A percentile compares a stretch with the other conserved stretches of the same genome.
Conservation (phyloP, 2,329 filamentous ascomycete genomes). For the Leptoxyphium fumago region DNA sequence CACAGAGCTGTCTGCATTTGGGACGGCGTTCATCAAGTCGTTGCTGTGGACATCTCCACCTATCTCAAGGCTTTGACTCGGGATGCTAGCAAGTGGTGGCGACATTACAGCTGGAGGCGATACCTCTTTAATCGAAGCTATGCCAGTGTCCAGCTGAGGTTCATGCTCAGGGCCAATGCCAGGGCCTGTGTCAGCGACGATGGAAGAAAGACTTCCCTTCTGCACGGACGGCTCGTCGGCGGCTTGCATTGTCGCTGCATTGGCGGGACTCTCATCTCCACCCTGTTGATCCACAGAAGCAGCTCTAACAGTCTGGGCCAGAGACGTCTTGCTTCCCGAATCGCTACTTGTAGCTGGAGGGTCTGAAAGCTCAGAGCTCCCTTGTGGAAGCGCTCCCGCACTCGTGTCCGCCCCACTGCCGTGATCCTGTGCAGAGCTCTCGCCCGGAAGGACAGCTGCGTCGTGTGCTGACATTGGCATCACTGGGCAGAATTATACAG, state of each 20-base stretch:
- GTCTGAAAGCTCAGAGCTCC: not conserved
- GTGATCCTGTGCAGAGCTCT: too few relatives aligned
- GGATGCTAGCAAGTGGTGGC: not conserved
- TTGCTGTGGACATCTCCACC: not conserved
- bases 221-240: too few relatives aligned
- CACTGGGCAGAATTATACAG: too few relatives aligned
- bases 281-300: not conserved
- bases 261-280: not conserved
- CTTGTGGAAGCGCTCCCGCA: conserved; percentile 5
- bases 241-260: not conserved
- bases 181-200: too few relatives aligned
- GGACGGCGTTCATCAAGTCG: not conserved
- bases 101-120: not conserved
- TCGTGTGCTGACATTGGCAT: too few relatives aligned
- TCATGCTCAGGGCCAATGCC: too few relatives aligned
- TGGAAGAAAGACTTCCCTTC: too few relatives aligned
- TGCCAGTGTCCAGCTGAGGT: too few relatives aligned
- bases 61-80: not conserved
- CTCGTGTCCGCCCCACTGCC: too few relatives aligned
- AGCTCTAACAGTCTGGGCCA: conserved; percentile 1
- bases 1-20: not conserved
- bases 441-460: too few relatives aligned
- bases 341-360: conserved; percentile 1
- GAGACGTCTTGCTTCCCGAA: not conserved
- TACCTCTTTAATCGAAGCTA: not conserved